A percentile compares a stretch with the other conserved stretches of the same genome.
These are phyloP conservation scores for Aspergillus steynii DNA, from an alignment of 495 filamentous ascomycete genomes.

Conservation along the genomic window DNA sequence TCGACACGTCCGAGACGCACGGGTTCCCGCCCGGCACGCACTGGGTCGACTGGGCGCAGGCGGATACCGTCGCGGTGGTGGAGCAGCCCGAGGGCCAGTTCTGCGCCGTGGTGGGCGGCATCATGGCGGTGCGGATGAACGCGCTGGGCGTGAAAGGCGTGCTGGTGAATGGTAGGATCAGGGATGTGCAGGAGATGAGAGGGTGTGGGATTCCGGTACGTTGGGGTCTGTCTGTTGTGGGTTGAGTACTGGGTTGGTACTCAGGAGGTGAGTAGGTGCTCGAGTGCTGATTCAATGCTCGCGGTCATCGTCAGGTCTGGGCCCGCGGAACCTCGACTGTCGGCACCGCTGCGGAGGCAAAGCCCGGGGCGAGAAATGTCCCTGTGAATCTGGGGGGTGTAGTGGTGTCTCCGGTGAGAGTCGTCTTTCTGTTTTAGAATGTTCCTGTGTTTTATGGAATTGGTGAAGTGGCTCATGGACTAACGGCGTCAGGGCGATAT, in stretches of 20 bases:
- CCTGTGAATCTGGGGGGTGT: conserved; percentile 51
- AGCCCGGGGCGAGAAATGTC: conserved; percentile 55
- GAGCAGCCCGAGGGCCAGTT: conserved; percentile 59
- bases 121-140: conserved; percentile 66
- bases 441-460: no score
- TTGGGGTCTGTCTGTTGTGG: conserved; percentile 3
- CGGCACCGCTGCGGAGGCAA: conserved; percentile 60
- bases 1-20: conserved; percentile 27
- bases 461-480: not conserved
- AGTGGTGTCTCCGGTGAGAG: conserved; percentile 43
- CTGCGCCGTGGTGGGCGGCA: conserved; percentile 66
- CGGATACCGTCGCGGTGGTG: conserved; percentile 57
- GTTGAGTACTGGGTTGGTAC: no score
- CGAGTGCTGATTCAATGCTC: no score
- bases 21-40: conserved; percentile 48
- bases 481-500: conserved; percentile 53
- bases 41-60: conserved; percentile 58
- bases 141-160: conserved; percentile 52
- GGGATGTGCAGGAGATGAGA: conserved; percentile 59
- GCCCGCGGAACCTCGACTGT: conserved; percentile 56
- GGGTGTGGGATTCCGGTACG: conserved; percentile 50
- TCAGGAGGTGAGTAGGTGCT: no score
- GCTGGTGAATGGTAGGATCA: conserved; percentile 59
- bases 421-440: not conserved
- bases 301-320: conserved; percentile 47